phyloP scores from a whole-genome alignment of 768 basidiomycete genomes.

The Mycena rebaudengoi region DNA sequence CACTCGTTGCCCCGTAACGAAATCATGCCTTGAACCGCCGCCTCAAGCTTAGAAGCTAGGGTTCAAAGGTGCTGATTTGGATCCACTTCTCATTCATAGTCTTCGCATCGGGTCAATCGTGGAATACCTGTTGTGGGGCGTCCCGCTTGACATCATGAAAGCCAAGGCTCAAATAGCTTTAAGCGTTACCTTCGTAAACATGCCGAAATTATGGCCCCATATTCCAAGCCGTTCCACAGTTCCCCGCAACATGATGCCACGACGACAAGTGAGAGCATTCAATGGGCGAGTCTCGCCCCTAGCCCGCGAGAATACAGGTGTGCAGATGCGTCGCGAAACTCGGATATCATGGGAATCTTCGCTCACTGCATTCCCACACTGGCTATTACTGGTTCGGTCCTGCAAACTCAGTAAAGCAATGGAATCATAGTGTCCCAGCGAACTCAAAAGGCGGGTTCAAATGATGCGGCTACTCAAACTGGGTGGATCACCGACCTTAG shows the following conservation, averaged over 20 bases:
- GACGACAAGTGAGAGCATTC: background rate
- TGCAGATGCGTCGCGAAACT: constrained; percentile 13
- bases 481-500: too few relatives aligned
- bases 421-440: background rate
- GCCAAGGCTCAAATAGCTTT: constrained; percentile 33
- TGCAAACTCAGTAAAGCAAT: background rate
- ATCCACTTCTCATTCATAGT: constrained; percentile 27
- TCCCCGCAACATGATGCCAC: constrained; percentile 8
- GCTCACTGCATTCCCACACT: constrained; percentile 6
- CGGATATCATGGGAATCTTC: constrained; percentile 1
- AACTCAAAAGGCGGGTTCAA: too few relatives aligned
- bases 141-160: constrained; percentile 34
- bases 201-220: constrained; percentile 30
- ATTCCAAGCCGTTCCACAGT: constrained; percentile 22
- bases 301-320: constrained; percentile 8
- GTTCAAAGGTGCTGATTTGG: background rate
- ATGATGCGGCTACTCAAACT: too few relatives aligned
- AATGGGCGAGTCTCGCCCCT: constrained; percentile 12
- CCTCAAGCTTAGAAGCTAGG: too few relatives aligned
- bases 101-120: constrained; percentile 30
- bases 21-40: too few relatives aligned
- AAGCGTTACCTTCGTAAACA: constrained; percentile 27
- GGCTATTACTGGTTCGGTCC: constrained; percentile 3
- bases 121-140: constrained; percentile 26
- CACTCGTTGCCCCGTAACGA: too few relatives aligned